Percentiles rank a stretch among this genome's conserved stretches.
These are phyloP conservation scores for Tetrahymena thermophila DNA, from an alignment of 73 alveolate genomes.

Conservation along the genomic window DNA sequence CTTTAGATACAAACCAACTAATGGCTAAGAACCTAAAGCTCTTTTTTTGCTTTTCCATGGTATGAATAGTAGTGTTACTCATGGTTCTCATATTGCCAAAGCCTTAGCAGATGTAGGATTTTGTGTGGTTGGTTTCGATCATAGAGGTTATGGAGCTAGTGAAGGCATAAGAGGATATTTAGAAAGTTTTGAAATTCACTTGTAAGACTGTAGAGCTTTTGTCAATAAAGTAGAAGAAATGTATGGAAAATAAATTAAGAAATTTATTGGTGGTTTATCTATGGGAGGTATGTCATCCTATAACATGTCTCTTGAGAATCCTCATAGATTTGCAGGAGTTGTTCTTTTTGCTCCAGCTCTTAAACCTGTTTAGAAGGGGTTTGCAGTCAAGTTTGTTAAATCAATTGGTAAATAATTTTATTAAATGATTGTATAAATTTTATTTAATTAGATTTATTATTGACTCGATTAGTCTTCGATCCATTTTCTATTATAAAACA, in stretches of 20 bases:
- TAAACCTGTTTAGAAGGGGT: not conserved
- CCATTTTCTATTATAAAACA: not conserved
- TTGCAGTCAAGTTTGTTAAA: not conserved
- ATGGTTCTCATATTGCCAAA: conserved; percentile 40
- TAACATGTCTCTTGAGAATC: conserved; percentile 17
- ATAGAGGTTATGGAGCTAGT: conserved; percentile 40
- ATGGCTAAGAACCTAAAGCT: conserved; percentile 16
- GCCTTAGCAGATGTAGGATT: conserved; percentile 7
- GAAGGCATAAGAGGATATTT: conserved; percentile 41
- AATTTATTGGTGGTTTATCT: conserved; percentile 23
- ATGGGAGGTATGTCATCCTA: conserved; percentile 46
- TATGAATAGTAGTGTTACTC: conserved; percentile 15
- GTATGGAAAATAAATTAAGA: conserved; percentile 13
- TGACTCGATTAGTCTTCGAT: not conserved
- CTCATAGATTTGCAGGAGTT: conserved; percentile 22
- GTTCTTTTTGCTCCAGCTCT: conserved; percentile 36
- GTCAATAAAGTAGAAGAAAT: not conserved
- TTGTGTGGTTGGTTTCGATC: conserved; percentile 33
- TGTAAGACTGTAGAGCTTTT: conserved; percentile 15
- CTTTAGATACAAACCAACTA: not conserved
- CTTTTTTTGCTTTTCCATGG: conserved; percentile 35
- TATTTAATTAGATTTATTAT: not conserved
- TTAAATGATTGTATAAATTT: not conserved
- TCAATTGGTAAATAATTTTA: not conserved
- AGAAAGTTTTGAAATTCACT: conserved; percentile 25